Percentiles rank a stretch among this genome's conserved stretches.
Evolutionary conservation across 1,139 yeast genomes (phyloP).

Genomic region (Kodamaea sp.): DNA sequence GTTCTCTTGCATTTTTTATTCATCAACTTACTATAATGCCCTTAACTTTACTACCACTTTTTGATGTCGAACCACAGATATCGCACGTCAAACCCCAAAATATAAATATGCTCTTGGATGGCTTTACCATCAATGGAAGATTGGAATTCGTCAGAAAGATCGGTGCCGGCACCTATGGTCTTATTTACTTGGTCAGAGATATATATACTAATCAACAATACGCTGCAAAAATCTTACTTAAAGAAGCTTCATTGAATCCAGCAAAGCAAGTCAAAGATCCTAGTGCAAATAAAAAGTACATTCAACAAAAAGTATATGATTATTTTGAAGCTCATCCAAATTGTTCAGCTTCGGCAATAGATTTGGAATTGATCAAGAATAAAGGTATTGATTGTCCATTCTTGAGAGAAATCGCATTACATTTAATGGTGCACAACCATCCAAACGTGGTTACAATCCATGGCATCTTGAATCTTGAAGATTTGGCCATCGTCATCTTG

Average conservation of each 20-base stretch:
- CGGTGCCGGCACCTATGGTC: slow-evolving; percentile 91
- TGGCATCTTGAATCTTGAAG: slow-evolving; percentile 58
- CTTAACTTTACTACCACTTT: slow-evolving; percentile 7
- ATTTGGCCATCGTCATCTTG: slow-evolving; percentile 59
- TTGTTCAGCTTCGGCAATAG: slow-evolving; percentile 27
- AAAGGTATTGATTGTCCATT: slow-evolving; percentile 45
- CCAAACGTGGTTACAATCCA: slow-evolving; percentile 75
- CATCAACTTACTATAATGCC: slow-evolving; percentile 1
- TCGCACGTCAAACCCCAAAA: slow-evolving; percentile 1
- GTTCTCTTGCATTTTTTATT: too few relatives aligned
- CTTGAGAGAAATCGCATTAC: slow-evolving; percentile 68
- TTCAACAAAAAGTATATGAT: slow-evolving; percentile 27
- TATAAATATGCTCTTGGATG: slow-evolving; percentile 19
- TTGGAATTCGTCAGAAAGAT: slow-evolving; percentile 51
- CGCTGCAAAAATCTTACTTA: slow-evolving; percentile 75
- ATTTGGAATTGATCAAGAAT: slow-evolving; percentile 40
- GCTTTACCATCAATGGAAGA: slow-evolving; percentile 34
- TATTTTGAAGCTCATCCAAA: slow-evolving; percentile 25
- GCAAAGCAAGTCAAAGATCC: slow-evolving; percentile 20
- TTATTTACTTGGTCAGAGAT: slow-evolving; percentile 71
- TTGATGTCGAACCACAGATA: background rate
- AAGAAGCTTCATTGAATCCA: slow-evolving; percentile 29
- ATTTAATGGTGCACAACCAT: slow-evolving; percentile 70
- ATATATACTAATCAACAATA: slow-evolving; percentile 43
- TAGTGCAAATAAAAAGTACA: slow-evolving; percentile 28